Percentiles rank a stretch among this genome's conserved stretches.
Conservation (phyloP, 306 rosid species). For the Castanea sativa region DNA sequence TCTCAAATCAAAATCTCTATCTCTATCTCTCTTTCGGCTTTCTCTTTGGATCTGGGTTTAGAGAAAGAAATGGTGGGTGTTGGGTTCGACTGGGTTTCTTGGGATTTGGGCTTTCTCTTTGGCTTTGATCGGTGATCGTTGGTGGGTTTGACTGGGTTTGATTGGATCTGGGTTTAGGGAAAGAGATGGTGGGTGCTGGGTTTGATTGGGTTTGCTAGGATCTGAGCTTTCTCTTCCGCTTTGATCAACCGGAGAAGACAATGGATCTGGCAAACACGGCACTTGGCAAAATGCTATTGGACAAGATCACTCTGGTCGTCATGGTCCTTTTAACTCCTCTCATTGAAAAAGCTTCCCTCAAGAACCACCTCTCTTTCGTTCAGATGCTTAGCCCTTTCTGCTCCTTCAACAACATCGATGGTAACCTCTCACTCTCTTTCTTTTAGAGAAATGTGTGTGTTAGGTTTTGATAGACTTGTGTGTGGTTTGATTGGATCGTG, state of each 20-base stretch:
- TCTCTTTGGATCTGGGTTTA: no score
- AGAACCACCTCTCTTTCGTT: conserved; percentile 70
- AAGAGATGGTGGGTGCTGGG: no score
- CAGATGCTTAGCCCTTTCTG: conserved; percentile 82
- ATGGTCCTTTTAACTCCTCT: conserved; percentile 82
- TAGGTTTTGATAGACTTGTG: not conserved
- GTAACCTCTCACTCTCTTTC: conserved; percentile 31
- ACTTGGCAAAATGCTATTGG: conserved; percentile 83
- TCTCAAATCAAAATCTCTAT: no score
- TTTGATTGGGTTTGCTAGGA: no score
- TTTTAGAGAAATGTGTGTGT: not conserved
- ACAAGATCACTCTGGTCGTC: conserved; percentile 89
- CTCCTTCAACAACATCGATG: conserved; percentile 86
- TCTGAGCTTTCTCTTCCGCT: no score
- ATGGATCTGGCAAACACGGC: conserved; percentile 83
- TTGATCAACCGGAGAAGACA: not conserved
- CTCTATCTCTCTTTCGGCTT: no score
- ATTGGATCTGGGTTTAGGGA: no score
- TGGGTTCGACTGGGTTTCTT: no score
- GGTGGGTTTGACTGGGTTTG: no score
- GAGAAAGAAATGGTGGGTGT: no score
- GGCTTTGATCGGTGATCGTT: no score
- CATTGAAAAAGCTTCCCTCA: conserved; percentile 77
- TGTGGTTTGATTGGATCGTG: conserved; percentile 1
- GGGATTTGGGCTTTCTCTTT: no score